Conservation (phyloP, 202 grass and related monocot genomes). For the Cymbopogon flexuosus region DNA sequence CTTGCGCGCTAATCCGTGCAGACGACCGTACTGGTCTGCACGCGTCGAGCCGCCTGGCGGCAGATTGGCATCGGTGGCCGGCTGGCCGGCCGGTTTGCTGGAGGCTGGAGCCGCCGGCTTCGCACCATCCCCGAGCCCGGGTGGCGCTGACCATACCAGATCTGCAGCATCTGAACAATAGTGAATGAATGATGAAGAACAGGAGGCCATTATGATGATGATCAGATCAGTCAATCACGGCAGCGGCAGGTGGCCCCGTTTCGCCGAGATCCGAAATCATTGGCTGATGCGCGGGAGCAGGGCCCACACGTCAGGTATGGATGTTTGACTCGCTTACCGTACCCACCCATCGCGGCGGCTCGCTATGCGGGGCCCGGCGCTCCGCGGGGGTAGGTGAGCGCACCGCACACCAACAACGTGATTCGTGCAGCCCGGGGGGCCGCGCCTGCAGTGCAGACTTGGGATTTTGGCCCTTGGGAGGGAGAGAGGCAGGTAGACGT, state of each 20-base stretch:
- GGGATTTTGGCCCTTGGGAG: not conserved
- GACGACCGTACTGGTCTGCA: not conserved
- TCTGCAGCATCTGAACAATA: not conserved
- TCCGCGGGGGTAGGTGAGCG: constrained; percentile 3
- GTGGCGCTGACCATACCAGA: not conserved
- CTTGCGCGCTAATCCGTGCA: not conserved
- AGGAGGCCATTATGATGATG: not conserved
- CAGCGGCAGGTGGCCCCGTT: not conserved
- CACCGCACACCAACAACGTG: not conserved
- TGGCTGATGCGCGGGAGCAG: not conserved
- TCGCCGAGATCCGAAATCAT: not conserved
- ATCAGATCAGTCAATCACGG: not conserved
- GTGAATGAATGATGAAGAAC: not conserved
- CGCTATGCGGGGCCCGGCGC: not conserved
- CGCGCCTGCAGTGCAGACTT: too few species aligned
- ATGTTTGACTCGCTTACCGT: not conserved
- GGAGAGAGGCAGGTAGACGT: too few species aligned
- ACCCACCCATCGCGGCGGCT: not conserved
- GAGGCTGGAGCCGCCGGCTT: not conserved
- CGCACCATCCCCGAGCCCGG: not conserved
- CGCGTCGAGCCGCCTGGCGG: not conserved
- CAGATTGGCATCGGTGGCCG: not conserved
- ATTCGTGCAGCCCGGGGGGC: not conserved
- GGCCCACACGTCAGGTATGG: not conserved
- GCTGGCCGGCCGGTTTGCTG: not conserved